A percentile compares a stretch with the other conserved stretches of the same genome.
These are phyloP conservation scores for Nicotiana tomentosiformis DNA, from an alignment of 257 asterid genomes.

Conservation along the genomic window DNA sequence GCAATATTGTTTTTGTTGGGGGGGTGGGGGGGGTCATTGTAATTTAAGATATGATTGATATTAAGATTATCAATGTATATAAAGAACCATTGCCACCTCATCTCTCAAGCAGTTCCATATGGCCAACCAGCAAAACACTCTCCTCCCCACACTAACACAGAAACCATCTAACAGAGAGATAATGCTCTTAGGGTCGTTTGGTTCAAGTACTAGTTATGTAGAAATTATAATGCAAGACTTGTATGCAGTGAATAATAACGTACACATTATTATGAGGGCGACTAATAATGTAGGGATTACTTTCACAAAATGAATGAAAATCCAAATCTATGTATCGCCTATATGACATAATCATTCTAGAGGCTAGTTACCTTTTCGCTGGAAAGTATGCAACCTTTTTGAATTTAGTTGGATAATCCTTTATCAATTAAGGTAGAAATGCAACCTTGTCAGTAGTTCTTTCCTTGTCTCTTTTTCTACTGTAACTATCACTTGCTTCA, in stretches of 20 bases:
- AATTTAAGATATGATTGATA: not conserved
- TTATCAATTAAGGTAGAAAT: not conserved
- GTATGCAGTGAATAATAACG: too few species aligned
- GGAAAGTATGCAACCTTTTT: not conserved
- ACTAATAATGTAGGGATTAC: too few species aligned
- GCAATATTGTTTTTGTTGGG: too few species aligned
- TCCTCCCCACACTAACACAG: not conserved
- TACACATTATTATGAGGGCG: too few species aligned
- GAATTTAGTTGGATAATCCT: not conserved
- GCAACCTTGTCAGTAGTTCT: not conserved
- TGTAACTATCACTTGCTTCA: too few species aligned
- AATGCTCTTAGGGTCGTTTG: not conserved
- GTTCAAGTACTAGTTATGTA: not conserved
- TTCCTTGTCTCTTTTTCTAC: not conserved
- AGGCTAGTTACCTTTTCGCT: not conserved
- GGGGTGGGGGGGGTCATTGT: not conserved
- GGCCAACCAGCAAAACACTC: not conserved
- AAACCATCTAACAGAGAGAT: not conserved
- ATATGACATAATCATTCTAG: not conserved
- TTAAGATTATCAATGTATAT: not conserved
- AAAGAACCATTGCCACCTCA: not conserved
- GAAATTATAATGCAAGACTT: too few species aligned
- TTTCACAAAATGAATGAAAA: not conserved
- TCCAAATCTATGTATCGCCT: not conserved
- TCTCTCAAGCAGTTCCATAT: not conserved